Base-by-base conservation (phyloP, 1,284 basidiomycete species). In the Ustilago tritici region DNA sequence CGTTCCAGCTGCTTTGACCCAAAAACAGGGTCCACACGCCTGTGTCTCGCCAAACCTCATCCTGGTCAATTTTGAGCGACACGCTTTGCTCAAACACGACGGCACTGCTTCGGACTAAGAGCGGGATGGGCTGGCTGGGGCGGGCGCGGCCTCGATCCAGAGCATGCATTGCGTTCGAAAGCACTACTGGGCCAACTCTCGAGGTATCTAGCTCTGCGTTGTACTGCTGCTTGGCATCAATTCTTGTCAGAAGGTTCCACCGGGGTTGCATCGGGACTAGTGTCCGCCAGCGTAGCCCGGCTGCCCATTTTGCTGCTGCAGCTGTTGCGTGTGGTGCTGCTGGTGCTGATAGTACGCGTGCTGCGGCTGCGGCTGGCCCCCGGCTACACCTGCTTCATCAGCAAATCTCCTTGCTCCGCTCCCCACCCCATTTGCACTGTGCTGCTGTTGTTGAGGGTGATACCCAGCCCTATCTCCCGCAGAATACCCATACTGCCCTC, bases 291-390 rank as follows among this genome's bases (percentile, higher is more conserved):
- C 32, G 10, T 56, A 57, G 54, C n/a, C 43, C 31, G 15, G 56
- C 32, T 54, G 56, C 43, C 34, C 41, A 28, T 28, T 28, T 4
- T 38, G 52, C 41, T 31, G 10, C 14, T 55, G 17, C 11, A 3
- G 38, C 31, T 56, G 53, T 34, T 35, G 40, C 50, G 54, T 41
- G 28, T 61, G 59, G 11, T 61, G 50, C n/a, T 61, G 59, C 10
- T 61, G 47, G 10, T 63, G 61, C 34, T 56, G 55, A 15, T 53
- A 35, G n/a, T 64, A 38, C 23, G 12, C 32, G 7, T 23, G 19
- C n/a, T 36, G 56, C 10, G 14, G 28, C 19, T 58, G 28, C 31
- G 38, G 5, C 15, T 6, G 32, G 2, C n/a, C 46, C 17, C 14
- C 50, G 36, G n/a, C 43, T 19, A 15, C 15, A 6, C 40, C 14